A percentile compares a stretch with the other conserved stretches of the same genome.
Evolutionary conservation across 1,139 yeast species (phyloP).

Genomic region (Lodderomyces margitis): DNA sequence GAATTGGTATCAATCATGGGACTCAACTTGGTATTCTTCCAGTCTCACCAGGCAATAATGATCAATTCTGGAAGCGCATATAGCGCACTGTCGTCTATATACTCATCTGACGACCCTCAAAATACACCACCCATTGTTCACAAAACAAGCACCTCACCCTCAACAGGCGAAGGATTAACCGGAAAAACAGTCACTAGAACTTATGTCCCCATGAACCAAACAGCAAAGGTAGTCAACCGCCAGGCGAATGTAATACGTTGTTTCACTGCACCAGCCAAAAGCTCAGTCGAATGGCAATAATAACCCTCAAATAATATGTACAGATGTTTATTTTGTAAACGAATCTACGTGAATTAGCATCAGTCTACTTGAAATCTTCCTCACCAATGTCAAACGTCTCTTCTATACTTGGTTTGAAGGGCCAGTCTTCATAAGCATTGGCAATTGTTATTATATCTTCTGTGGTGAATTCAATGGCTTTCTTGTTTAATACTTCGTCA

Average conservation of each 20-base stretch:
- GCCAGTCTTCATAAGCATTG: constrained; percentile 66
- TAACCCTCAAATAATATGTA: constrained; percentile 1
- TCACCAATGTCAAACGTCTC: constrained; percentile 16
- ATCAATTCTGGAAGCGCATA: background rate
- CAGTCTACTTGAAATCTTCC: background rate
- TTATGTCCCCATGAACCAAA: background rate
- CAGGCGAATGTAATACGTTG: constrained; percentile 6
- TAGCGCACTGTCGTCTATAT: constrained; percentile 10
- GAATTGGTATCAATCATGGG: constrained; percentile 10
- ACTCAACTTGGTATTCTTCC: constrained; percentile 8
- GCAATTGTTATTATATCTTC: constrained; percentile 56
- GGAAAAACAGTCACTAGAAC: constrained; percentile 6
- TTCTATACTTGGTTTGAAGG: constrained; percentile 65
- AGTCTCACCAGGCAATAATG: constrained; percentile 11
- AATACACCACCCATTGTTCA: background rate
- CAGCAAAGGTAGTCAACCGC: background rate
- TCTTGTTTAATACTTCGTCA: constrained; percentile 36
- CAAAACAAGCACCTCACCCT: background rate
- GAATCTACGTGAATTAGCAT: background rate
- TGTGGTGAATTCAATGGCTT: constrained; percentile 48
- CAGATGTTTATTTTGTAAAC: background rate
- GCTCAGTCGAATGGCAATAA: background rate
- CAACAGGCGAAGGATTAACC: constrained; percentile 3
- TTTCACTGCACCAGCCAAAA: constrained; percentile 8
- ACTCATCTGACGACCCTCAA: constrained; percentile 7